Conservation (phyloP, 768 basidiomycete genomes). For the Gloeostereum incarnatum region DNA sequence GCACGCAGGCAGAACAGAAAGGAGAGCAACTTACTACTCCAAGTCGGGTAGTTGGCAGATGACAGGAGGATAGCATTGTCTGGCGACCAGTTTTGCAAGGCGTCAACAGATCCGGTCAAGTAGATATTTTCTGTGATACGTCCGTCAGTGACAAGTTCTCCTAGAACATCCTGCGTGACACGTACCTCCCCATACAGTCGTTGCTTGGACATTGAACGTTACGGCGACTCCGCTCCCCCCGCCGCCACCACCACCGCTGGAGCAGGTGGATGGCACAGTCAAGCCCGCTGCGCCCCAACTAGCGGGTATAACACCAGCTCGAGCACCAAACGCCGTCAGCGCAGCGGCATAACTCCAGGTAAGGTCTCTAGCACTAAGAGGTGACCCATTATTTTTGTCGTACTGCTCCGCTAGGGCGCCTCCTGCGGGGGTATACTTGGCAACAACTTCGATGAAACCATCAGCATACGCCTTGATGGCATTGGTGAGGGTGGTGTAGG, state of each 20-base stretch:
- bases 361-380: slow-evolving; percentile 52
- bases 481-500: slow-evolving; percentile 35
- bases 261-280: slow-evolving; percentile 25
- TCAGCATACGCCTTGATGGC: slow-evolving; percentile 54
- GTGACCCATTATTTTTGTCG: slow-evolving; percentile 35
- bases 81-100: slow-evolving; percentile 36
- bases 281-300: slow-evolving; percentile 64
- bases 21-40: slow-evolving; percentile 33
- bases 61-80: slow-evolving; percentile 33
- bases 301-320: slow-evolving; percentile 30
- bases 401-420: slow-evolving; percentile 64
- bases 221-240: slow-evolving; percentile 32
- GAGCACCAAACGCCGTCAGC: slow-evolving; percentile 47
- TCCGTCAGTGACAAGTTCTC: background rate
- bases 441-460: slow-evolving; percentile 45
- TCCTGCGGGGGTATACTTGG: slow-evolving; percentile 51
- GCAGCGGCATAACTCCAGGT: slow-evolving; percentile 76
- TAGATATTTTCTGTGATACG: slow-evolving; percentile 36
- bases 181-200: slow-evolving; percentile 50
- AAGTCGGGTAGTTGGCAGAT: slow-evolving; percentile 38
- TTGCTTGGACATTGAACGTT: slow-evolving; percentile 42
- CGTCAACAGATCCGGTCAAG: slow-evolving; percentile 33
- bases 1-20: background rate
- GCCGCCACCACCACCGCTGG: slow-evolving; percentile 9
- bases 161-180: slow-evolving; percentile 6